Evolutionary conservation across 2,329 filamentous ascomycete genomes (phyloP).

Genomic region (Aspergillus texensis): DNA sequence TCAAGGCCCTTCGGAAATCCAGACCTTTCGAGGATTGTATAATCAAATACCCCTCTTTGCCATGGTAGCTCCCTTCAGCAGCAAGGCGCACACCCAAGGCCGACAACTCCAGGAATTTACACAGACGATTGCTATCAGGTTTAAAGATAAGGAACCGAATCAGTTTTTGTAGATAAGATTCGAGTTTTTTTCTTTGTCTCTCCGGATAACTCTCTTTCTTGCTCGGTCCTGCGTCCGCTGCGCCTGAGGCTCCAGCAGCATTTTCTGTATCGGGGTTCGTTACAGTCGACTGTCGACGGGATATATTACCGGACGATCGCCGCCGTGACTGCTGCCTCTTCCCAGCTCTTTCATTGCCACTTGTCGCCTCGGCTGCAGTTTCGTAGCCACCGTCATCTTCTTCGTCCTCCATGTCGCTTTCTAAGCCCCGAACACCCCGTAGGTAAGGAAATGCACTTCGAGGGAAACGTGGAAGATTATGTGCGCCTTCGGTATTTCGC

Average conservation of each 20-base stretch:
- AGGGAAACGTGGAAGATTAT: constrained; percentile 88
- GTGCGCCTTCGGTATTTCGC: constrained; percentile 66
- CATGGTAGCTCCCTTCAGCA: constrained; percentile 94
- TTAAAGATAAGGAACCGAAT: constrained; percentile 97
- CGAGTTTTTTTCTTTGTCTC: constrained; percentile 79
- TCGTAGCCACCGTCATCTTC: constrained; percentile 53
- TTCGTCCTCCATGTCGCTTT: constrained; percentile 77
- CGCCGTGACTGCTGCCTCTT: constrained; percentile 48
- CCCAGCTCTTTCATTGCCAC: constrained; percentile 64
- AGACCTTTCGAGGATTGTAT: constrained; percentile 90
- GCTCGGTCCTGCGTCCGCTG: constrained; percentile 39
- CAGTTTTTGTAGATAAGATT: constrained; percentile 89
- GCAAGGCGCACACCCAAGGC: constrained; percentile 91
- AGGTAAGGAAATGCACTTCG: constrained; percentile 87
- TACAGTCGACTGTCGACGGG: constrained; percentile 61
- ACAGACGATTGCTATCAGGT: constrained; percentile 90
- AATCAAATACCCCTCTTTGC: constrained; percentile 91
- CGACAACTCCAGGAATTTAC: constrained; percentile 93
- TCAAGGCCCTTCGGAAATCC: constrained; percentile 80
- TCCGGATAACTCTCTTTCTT: constrained; percentile 70
- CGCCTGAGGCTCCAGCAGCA: constrained; percentile 35
- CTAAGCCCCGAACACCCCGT: constrained; percentile 75
- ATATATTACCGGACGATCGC: constrained; percentile 59
- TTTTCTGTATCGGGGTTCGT: constrained; percentile 42
- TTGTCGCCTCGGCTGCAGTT: constrained; percentile 65